These are phyloP conservation scores for Chloranthus sessilifolius DNA, from an alignment of 164 flowering plant species.

Conservation along the genomic window DNA sequence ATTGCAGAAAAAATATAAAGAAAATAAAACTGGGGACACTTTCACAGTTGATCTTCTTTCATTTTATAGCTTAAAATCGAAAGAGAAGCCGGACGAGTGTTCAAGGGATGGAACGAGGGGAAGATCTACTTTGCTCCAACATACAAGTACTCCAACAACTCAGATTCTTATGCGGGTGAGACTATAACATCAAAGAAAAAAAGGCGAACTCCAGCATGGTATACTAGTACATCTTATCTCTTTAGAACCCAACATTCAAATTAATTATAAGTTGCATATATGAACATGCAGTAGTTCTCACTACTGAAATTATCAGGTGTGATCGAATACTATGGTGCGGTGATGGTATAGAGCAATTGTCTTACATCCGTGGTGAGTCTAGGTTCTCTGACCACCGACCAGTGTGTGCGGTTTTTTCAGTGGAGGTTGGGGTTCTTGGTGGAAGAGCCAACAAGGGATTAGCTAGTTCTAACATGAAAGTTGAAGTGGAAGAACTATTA, in stretches of 20 bases:
- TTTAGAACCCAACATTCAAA: neutral
- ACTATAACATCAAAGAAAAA: slow-evolving; percentile 45
- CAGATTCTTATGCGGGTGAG: slow-evolving; percentile 73
- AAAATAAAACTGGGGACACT: no score
- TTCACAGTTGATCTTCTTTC: neutral
- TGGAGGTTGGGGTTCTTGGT: slow-evolving; percentile 33
- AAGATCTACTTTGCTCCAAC: slow-evolving; percentile 81
- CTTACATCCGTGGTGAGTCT: slow-evolving; percentile 54
- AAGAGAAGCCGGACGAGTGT: slow-evolving; percentile 74
- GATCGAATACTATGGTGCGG: slow-evolving; percentile 86
- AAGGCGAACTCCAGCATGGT: slow-evolving; percentile 92
- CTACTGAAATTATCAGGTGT: slow-evolving; percentile 51
- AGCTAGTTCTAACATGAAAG: slow-evolving; percentile 30
- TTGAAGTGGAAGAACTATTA: slow-evolving; percentile 26
- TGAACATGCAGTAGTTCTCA: neutral
- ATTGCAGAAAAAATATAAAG: no score
- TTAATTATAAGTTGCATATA: neutral
- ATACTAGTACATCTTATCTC: slow-evolving; percentile 2
- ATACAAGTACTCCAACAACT: slow-evolving; percentile 68
- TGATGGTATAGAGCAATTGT: slow-evolving; percentile 49
- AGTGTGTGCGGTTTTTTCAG: slow-evolving; percentile 59
- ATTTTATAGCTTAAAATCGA: slow-evolving; percentile 64
- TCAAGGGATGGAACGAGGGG: slow-evolving; percentile 82
- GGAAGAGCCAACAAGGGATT: slow-evolving; percentile 18
- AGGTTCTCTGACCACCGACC: slow-evolving; percentile 86